These are phyloP conservation scores for Dorcoceras hygrometricum DNA, from an alignment of 257 asterid species.

Conservation along the genomic window DNA sequence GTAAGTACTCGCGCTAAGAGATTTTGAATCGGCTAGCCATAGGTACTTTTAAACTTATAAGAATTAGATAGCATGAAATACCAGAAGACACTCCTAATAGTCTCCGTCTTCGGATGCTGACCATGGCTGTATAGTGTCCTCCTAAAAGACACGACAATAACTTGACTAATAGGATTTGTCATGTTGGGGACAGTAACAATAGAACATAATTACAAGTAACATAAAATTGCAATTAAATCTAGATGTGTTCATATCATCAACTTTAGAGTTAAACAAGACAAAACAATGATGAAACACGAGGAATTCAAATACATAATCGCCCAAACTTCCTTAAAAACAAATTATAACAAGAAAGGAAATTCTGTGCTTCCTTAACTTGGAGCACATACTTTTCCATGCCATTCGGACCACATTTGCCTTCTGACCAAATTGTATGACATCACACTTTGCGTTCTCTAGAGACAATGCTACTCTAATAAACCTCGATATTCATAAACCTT, in stretches of 20 bases:
- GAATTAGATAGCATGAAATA: slow-evolving; percentile 26
- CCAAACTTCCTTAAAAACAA: neutral
- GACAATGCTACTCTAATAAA: no score
- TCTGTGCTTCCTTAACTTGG: neutral
- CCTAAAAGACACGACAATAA: slow-evolving; percentile 30
- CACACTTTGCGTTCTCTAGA: neutral
- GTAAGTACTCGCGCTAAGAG: slow-evolving; percentile 6
- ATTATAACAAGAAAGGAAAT: neutral
- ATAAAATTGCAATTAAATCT: slow-evolving; percentile 22
- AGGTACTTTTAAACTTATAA: neutral
- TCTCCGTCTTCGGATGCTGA: slow-evolving; percentile 84
- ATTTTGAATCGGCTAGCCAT: neutral
- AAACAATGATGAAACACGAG: neutral
- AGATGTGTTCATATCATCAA: neutral
- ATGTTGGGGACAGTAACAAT: neutral
- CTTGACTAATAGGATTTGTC: slow-evolving; percentile 11
- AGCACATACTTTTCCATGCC: neutral
- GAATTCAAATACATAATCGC: neutral
- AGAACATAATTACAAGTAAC: neutral
- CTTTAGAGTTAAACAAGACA: neutral
- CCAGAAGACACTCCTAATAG: slow-evolving; percentile 66
- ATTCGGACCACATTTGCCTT: neutral
- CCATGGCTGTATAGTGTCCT: slow-evolving; percentile 49
- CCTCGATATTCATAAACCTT: no score
- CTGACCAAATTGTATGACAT: slow-evolving; percentile 12